Evolutionary conservation across 2,329 filamentous ascomycete species (phyloP), one percentile per base, ranked within the genome.

Genomic region (Paecilomyces niveus): DNA sequence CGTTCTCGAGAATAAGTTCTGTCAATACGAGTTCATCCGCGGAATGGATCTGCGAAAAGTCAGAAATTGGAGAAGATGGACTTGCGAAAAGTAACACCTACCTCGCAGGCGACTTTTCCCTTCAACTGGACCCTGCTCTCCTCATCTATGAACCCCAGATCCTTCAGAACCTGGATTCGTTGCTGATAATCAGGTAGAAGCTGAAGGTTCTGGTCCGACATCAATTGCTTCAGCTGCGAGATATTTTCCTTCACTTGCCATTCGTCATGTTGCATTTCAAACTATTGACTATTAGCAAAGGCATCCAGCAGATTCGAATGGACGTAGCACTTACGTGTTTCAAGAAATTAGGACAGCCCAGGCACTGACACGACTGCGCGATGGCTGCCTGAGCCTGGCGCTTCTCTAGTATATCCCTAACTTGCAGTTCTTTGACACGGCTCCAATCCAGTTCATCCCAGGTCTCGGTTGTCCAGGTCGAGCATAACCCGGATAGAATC

Each of bases 241-340:
- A 99, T 97, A 67, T 95, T 92, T 72, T 96, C 92, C 72, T 94
- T 90, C 72, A 99, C 91, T 53, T 96, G 83, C 92, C 93, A 97
- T 75, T 97, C 90, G 70, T 97, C 91, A 69, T 99, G 92, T 68
- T 92, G 90, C 89, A 96, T 95, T 62, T 92, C 89, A 71, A 94
- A 97, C 89, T 93, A 61, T 45, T 50, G 39, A 31, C 35, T 33
- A 59, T 74, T 22, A 74, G 67, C 32, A 58, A 53, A 33, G 29
- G 18, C 6, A 33, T 11, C 11, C 54, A 54, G 21, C 9, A 53
- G 51, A 29, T 21, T 29, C 22, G 51, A 9, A 31, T 26, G 15
- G 33, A 21, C n/a, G 15, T 5, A 51, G 8, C 7, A 83, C 89
- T 81, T 78, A 92, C 89, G 72, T 99, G 94, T 74, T 95, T 93